These are phyloP conservation scores for Durotheca rogersii DNA, from an alignment of 495 filamentous ascomycete species.

Conservation along the genomic window DNA sequence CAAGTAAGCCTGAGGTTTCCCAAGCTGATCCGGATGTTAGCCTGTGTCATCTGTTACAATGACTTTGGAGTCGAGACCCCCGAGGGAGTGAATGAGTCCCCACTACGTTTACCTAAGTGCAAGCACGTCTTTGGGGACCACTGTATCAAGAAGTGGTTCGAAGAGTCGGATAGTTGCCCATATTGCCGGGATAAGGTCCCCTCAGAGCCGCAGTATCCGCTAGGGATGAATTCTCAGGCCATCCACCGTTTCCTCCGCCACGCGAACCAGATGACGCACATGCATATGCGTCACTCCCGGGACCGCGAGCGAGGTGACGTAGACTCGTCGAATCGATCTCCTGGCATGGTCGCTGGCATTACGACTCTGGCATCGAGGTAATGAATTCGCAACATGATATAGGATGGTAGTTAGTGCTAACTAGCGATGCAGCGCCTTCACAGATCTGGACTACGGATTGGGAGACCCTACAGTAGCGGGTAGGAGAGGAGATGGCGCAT, in stretches of 20 bases:
- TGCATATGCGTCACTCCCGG: conserved; percentile 9
- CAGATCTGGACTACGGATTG: conserved; percentile 12
- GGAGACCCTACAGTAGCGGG: background rate
- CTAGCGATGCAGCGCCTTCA: conserved; percentile 7
- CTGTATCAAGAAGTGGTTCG: conserved; percentile 62
- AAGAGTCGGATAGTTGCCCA: conserved; percentile 59
- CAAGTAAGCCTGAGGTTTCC: background rate
- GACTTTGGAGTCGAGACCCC: conserved; percentile 53
- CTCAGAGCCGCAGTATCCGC: conserved; percentile 42
- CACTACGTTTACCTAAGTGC: conserved; percentile 55
- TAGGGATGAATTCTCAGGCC: conserved; percentile 15
- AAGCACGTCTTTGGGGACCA: conserved; percentile 60
- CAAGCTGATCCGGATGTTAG: conserved; percentile 34
- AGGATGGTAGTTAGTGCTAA: conserved; percentile 1
- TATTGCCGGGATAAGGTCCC: conserved; percentile 59
- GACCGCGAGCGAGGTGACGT: conserved; percentile 14
- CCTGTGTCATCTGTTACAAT: conserved; percentile 60
- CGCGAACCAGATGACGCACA: conserved; percentile 11
- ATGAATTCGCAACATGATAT: background rate
- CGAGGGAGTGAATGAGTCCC: conserved; percentile 52
- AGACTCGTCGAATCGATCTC: conserved; percentile 5
- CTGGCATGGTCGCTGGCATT: conserved; percentile 5
- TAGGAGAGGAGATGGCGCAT: conserved; percentile 15
- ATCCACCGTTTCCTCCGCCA: conserved; percentile 31
- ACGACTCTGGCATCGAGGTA: conserved; percentile 20